Conservation (phyloP, 78 protist species). For the Dictyostelium intermedium region DNA sequence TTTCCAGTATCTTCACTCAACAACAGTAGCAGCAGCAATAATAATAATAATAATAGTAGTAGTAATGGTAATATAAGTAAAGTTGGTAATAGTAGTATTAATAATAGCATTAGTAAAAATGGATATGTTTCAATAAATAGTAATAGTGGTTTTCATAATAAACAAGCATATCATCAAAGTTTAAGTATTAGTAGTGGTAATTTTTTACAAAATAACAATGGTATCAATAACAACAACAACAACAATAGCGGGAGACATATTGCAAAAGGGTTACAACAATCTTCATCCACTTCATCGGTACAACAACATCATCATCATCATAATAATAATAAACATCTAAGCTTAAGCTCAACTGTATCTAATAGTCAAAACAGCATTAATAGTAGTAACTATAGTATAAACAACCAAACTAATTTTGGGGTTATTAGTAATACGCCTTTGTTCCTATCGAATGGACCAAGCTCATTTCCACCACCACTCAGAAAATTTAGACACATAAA, state of each 20-base stretch:
- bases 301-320: not conserved
- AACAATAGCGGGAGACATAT: not conserved
- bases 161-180: not conserved
- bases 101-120: not conserved
- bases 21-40: not conserved
- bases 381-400: not conserved
- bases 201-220: not conserved
- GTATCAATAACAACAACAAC: not conserved
- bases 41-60: not conserved
- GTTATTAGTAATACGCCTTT: not conserved
- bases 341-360: not conserved
- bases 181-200: not conserved
- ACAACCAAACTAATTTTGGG: no score
- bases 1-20: not conserved
- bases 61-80: not conserved
- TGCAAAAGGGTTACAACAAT: not conserved
- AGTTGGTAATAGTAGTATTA: not conserved
- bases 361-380: not conserved
- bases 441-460: slow-evolving; percentile 68
- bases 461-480: slow-evolving; percentile 35
- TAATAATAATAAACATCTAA: not conserved
- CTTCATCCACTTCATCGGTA: not conserved
- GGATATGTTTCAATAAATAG: not conserved
- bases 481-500: slow-evolving; percentile 72
- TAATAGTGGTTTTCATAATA: not conserved